These are phyloP conservation scores for Claviceps pusilla DNA, from an alignment of 2,329 filamentous ascomycete genomes.

Conservation along the genomic window DNA sequence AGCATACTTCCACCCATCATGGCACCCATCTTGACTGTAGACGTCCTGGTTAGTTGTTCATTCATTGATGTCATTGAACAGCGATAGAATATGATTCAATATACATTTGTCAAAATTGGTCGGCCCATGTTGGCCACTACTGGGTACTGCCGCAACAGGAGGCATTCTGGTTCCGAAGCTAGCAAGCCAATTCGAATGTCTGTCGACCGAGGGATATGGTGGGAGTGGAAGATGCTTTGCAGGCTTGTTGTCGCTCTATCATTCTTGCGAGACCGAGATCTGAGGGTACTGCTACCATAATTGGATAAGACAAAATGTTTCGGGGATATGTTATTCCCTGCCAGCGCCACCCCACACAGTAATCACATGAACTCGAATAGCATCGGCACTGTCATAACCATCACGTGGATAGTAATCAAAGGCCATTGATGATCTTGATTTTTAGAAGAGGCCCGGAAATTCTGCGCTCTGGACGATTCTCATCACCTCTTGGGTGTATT, in stretches of 20 bases:
- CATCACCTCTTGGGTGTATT: too few relatives aligned
- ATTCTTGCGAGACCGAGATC: not conserved
- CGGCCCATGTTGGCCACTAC: slow-evolving; percentile 29
- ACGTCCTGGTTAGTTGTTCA: not conserved
- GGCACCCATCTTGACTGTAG: slow-evolving; percentile 68
- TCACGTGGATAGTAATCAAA: slow-evolving; percentile 23
- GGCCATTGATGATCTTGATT: slow-evolving; percentile 9
- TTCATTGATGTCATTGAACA: not conserved
- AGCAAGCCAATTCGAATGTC: not conserved
- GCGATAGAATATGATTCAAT: slow-evolving; percentile 1
- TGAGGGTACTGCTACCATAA: slow-evolving; percentile 6
- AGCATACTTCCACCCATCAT: slow-evolving; percentile 95
- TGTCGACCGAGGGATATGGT: not conserved
- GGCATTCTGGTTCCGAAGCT: slow-evolving; percentile 16
- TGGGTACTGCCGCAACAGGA: slow-evolving; percentile 24
- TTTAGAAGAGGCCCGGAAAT: too few relatives aligned
- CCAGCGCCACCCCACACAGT: slow-evolving; percentile 14
- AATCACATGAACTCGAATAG: not conserved
- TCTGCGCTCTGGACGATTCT: too few relatives aligned
- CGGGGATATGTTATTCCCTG: slow-evolving; percentile 17
- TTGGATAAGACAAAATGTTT: slow-evolving; percentile 10
- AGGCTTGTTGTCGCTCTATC: not conserved
- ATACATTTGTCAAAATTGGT: slow-evolving; percentile 42
- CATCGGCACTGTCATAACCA: slow-evolving; percentile 13
- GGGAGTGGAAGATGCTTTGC: not conserved